Evolutionary conservation across 176 grass and related monocot species (phyloP).

Genomic region (maize (Zea mays)): DNA sequence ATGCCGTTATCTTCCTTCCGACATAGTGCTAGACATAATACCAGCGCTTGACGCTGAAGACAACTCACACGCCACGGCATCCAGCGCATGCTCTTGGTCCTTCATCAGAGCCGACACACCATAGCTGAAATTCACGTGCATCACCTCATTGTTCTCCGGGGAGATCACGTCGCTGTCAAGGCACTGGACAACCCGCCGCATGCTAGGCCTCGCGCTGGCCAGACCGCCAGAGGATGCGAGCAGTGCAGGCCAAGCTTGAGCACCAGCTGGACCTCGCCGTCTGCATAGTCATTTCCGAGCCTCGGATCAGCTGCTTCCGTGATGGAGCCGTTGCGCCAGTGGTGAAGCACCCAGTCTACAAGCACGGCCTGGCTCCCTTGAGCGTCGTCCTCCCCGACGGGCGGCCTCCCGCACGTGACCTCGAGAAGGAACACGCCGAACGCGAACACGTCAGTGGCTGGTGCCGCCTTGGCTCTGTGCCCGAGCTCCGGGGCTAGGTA

Average conservation of each 20-base stretch:
- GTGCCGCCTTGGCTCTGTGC: constrained; percentile 25
- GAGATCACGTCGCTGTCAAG: constrained; percentile 17
- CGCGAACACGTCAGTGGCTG: constrained; percentile 29
- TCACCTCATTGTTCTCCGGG: background rate
- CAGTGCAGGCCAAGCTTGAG: constrained; percentile 38
- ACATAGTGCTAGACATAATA: constrained; percentile 32
- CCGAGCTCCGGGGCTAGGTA: constrained; percentile 40
- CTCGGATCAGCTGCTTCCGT: constrained; percentile 19
- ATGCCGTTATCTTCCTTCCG: constrained; percentile 16
- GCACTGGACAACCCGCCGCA: constrained; percentile 32
- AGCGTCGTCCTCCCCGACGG: constrained; percentile 10
- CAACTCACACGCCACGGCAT: constrained; percentile 12
- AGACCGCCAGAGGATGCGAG: constrained; percentile 34
- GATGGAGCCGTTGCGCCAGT: constrained; percentile 29
- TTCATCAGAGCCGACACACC: background rate
- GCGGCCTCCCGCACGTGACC: constrained; percentile 27
- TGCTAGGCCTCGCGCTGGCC: constrained; percentile 34
- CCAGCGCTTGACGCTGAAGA: constrained; percentile 22
- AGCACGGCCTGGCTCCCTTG: background rate
- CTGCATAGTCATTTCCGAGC: background rate
- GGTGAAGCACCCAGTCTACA: constrained; percentile 31
- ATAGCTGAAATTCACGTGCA: background rate
- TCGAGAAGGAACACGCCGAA: constrained; percentile 38
- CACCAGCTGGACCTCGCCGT: constrained; percentile 22
- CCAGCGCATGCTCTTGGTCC: background rate